phyloP scores from a whole-genome alignment of 305 asterid genomes.

The Rubia balearica region DNA sequence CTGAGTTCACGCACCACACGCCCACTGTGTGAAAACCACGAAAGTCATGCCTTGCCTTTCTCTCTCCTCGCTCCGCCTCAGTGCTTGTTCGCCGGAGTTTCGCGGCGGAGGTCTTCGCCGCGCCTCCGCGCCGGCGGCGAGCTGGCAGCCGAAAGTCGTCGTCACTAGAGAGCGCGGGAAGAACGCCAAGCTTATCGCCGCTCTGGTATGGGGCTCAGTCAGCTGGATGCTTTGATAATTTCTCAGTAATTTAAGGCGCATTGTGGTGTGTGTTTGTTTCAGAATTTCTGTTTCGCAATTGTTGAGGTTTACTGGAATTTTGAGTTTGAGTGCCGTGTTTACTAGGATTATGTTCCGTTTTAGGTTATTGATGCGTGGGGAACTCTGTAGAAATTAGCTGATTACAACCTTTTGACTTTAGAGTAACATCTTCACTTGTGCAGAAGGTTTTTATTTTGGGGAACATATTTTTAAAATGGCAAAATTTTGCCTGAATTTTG shows the following conservation, averaged over 20 bases:
- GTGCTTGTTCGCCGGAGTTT: conserved; percentile 21
- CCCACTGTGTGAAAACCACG: not conserved
- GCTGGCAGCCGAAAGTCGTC: conserved; percentile 44
- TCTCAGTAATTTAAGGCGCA: not conserved
- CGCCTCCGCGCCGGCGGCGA: conserved; percentile 22
- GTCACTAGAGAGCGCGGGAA: conserved; percentile 83
- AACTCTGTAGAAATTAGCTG: not conserved
- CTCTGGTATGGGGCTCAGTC: conserved; percentile 37
- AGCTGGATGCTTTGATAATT: not conserved
- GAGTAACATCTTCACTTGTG: not conserved
- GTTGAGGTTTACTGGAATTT: not conserved
- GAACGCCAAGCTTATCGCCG: conserved; percentile 52
- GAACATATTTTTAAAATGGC: not conserved
- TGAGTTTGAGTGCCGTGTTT: not conserved
- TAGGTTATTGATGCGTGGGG: conserved; percentile 23
- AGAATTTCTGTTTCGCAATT: conserved; percentile 5
- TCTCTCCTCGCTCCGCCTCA: conserved; percentile 26
- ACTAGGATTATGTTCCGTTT: not conserved
- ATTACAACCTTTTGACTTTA: not conserved
- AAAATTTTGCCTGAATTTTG: not conserved
- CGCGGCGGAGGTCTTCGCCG: conserved; percentile 8
- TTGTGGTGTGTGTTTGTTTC: not conserved
- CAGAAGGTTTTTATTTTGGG: not conserved
- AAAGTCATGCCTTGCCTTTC: conserved; percentile 27
- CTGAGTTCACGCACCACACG: conserved; percentile 3